These are phyloP conservation scores for Claviceps africana DNA, from an alignment of 2,329 filamentous ascomycete species.

Conservation along the genomic window DNA sequence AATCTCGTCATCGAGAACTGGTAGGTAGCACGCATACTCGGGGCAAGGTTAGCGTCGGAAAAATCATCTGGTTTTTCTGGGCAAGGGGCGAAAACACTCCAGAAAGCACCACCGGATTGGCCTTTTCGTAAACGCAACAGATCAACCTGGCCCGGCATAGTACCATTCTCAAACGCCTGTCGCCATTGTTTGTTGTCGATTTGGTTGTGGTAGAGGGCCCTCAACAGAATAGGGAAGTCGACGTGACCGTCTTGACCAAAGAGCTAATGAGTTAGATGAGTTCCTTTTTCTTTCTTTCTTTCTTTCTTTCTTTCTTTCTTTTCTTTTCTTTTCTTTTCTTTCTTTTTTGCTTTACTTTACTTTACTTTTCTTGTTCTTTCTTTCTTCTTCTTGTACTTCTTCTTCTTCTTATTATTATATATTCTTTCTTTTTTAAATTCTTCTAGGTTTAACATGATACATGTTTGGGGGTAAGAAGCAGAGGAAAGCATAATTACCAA, in stretches of 20 bases:
- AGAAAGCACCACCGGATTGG: slow-evolving; percentile 73
- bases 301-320: too few relatives aligned
- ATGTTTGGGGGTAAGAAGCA: neutral
- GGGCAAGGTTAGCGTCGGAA: slow-evolving; percentile 55
- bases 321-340: neutral
- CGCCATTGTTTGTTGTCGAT: slow-evolving; percentile 65
- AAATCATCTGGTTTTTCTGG: slow-evolving; percentile 60
- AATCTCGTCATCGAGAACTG: slow-evolving; percentile 11
- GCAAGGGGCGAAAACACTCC: slow-evolving; percentile 75
- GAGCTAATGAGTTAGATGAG: neutral
- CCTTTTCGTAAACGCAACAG: slow-evolving; percentile 60
- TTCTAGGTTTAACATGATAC: neutral
- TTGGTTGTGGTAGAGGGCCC: slow-evolving; percentile 54
- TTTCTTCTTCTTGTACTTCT: too few relatives aligned
- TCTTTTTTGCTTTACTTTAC: too few relatives aligned
- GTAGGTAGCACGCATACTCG: slow-evolving; percentile 30
- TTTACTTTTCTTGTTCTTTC: neutral
- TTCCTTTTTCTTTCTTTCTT: neutral
- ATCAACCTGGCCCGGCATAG: slow-evolving; percentile 58
- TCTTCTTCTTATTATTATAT: too few relatives aligned
- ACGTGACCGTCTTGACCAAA: slow-evolving; percentile 63
- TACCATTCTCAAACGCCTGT: slow-evolving; percentile 58
- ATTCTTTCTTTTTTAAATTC: too few relatives aligned
- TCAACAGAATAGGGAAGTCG: slow-evolving; percentile 66
- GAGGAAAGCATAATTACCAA: slow-evolving; percentile 25